Evolutionary conservation across 2,329 filamentous ascomycete genomes (phyloP).

Genomic region (Cladobotryum protrusum): DNA sequence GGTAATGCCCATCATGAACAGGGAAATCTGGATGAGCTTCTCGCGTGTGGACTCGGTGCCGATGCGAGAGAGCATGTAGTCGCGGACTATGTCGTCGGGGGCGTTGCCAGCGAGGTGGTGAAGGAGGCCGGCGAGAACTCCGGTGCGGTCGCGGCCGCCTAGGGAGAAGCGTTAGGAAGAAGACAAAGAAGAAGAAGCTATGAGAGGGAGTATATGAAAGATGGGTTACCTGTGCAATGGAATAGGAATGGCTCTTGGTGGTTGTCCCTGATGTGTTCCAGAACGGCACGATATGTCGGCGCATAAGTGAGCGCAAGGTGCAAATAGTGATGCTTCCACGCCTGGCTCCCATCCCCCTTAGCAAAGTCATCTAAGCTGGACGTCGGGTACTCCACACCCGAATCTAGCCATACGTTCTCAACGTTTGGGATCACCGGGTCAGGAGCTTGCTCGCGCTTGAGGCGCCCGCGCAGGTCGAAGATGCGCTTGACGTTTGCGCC

Average conservation of each 20-base stretch:
- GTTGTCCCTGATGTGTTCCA: constrained; percentile 43
- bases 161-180: background rate
- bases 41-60: constrained; percentile 46
- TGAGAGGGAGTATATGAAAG: background rate
- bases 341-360: constrained; percentile 37
- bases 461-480: constrained; percentile 45
- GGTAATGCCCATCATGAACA: constrained; percentile 29
- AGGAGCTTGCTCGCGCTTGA: constrained; percentile 37
- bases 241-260: constrained; percentile 42
- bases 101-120: constrained; percentile 43
- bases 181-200: background rate
- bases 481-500: constrained; percentile 34
- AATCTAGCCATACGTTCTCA: constrained; percentile 40
- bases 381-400: constrained; percentile 27
- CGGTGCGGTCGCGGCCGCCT: constrained; percentile 52
- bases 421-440: constrained; percentile 39
- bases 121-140: constrained; percentile 45
- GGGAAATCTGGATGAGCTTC: constrained; percentile 38
- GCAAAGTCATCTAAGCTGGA: constrained; percentile 37
- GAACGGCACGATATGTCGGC: constrained; percentile 36
- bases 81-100: constrained; percentile 35
- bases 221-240: constrained; percentile 46
- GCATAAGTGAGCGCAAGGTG: constrained; percentile 38
- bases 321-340: constrained; percentile 42
- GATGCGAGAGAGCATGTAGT: constrained; percentile 50